Percentiles rank a stretch among this genome's conserved stretches.
Conservation (phyloP, 2,329 filamentous ascomycete species). For the Fusarium mexicanum region DNA sequence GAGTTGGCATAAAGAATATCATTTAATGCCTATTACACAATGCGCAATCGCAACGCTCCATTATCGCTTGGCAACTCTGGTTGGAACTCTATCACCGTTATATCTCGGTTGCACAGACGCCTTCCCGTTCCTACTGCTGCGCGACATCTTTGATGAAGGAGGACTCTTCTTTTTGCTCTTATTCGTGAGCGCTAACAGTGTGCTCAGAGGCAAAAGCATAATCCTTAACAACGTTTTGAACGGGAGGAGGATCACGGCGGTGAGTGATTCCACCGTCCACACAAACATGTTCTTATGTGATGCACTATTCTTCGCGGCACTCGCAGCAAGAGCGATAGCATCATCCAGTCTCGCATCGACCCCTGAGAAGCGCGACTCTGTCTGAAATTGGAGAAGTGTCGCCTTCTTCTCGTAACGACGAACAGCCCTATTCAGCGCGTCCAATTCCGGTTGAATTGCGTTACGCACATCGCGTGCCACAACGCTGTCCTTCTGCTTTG, state of each 20-base stretch:
- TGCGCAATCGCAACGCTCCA: background rate
- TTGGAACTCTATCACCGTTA: conserved; percentile 49
- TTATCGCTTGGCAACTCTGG: conserved; percentile 46
- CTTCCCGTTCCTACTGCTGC: conserved; percentile 40
- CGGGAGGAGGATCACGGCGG: conserved; percentile 53
- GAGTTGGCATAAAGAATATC: conserved; percentile 6
- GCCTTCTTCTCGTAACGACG: conserved; percentile 91
- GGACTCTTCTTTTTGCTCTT: conserved; percentile 45
- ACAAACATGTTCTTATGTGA: conserved; percentile 50
- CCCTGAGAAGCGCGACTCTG: conserved; percentile 76
- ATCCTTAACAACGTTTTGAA: conserved; percentile 53
- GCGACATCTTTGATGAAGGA: conserved; percentile 33
- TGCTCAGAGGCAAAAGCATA: conserved; percentile 55
- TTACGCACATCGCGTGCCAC: conserved; percentile 69
- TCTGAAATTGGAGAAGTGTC: conserved; percentile 77
- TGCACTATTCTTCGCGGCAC: conserved; percentile 67
- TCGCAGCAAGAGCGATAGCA: conserved; percentile 81
- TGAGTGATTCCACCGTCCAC: conserved; percentile 51
- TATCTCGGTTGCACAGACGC: conserved; percentile 45
- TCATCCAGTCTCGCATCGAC: conserved; percentile 79
- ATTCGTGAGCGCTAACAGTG: conserved; percentile 49
- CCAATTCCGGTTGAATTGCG: conserved; percentile 80
- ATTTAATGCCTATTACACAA: conserved; percentile 5
- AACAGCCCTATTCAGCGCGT: conserved; percentile 88
- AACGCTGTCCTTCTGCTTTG: conserved; percentile 55